Evolutionary conservation across 2,329 filamentous ascomycete genomes (phyloP), one percentile per base, ranked within the genome.

Genomic region (Pseudogymnoascus sp.): DNA sequence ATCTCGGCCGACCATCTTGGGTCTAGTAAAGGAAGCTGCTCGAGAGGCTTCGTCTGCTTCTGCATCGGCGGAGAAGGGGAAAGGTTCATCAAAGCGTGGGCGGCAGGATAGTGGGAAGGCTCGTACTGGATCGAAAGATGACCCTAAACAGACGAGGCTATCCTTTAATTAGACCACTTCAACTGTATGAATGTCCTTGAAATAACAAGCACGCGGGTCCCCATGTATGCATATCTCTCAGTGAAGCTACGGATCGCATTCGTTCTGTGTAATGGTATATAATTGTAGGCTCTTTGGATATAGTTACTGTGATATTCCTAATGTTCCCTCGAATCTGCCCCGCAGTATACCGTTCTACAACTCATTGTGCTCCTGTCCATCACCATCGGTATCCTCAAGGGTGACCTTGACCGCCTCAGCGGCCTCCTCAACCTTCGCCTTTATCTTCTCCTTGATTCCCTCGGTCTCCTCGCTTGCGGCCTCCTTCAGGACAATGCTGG

Each of bases 1-100:
- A 1, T 97, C 92, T 0, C 81, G 87, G 61, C 85, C 89, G 69
- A 90, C 91, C 0, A 97, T 99, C 16, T 34, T 54, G 7, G 47
- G 47, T 34, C 18, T 54, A 14, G 47, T 54, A 67, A 87, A 87
- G 50, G 90, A 97, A 68, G 88, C 85, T 0, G 86, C 94, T 1
- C 86, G 90, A 62, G 79, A 79, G 57, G 67, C 64, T 16, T 61
- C 57, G 18, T 58, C 57, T 38, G 22, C 34, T 25, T 39, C 57
- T 4, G 30, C 22, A 18, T 39, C 20, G 14, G 12, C 14, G n/a
- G 57, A 38, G 32, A 58, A 58, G 8, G 20, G 57, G 18, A 37
- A 37, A 58, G 34, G 57, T 7, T 14, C 9, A 9, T 37, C 20
- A n/a, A 58, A 58, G 57, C 47, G 47, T 9, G 47, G 28, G 12